Base-by-base conservation (phyloP, 371 early-diverging fungal genomes). In the Mucor lusitanicus region DNA sequence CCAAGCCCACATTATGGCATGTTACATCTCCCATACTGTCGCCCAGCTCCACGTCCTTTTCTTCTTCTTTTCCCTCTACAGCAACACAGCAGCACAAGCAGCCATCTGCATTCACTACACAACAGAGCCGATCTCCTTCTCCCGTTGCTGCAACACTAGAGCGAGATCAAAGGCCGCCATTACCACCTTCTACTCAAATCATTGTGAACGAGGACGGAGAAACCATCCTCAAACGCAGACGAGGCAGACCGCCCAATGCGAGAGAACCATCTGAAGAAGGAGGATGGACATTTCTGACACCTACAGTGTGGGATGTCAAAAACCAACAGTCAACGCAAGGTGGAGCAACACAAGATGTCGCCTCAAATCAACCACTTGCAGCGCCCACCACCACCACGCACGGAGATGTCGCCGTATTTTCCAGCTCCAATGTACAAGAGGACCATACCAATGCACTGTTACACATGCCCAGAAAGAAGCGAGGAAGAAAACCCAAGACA, bases 401-500 rank as follows among this genome's bases (percentile, higher is more conserved):
- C 39, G 74, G 73, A 60, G 58, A 68, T 3, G 77, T 77, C 72
- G 79, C 80, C 7, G 80, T 80, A 0, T 80, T 80, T 33, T 77
- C 83, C 8, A 80, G 78, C 59, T 72, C 77, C 8, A 72, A 62
- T 44, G 78, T 80, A 78, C 1, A 5, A 0, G 79, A 83, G n/a
- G n/a, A n/a, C n/a, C n/a, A n/a, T n/a, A n/a, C n/a, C n/a, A n/a
- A n/a, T 21, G 72, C 72, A 37, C 73, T 78, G 0, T 50, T 80
- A 23, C 74, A 71, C 28, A 75, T 77, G 71, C 80, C 83, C 19
- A 74, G 70, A 17, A 81, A 81, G 57, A 83, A 83, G 48, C 68
- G 84, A 55, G 84, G 84, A 1, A 61, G 84, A 19, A 83, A 83
- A 63, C 80, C 84, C 12, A 83, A 83, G 44, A 77, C 74, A 2